Evolutionary conservation across 768 basidiomycete genomes (phyloP).

Genomic region (Rhodotorula kratochvilovae): DNA sequence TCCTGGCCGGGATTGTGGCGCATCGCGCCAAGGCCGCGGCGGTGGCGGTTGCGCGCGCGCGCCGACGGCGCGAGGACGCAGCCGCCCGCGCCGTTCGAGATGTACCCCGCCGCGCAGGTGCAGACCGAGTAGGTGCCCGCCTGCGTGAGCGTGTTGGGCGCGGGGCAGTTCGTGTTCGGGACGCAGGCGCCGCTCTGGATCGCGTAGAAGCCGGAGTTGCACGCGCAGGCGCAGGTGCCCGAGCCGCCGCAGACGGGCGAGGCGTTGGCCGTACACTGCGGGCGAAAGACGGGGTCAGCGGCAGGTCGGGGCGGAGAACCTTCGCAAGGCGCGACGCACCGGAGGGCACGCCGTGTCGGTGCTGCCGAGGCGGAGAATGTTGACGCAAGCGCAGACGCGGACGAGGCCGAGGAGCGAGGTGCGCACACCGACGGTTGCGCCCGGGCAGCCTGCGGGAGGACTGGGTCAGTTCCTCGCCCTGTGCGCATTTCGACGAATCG

Average conservation of each 20-base stretch:
- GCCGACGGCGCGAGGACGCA: not conserved
- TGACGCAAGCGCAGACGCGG: slow-evolving; percentile 18
- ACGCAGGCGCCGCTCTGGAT: slow-evolving; percentile 8
- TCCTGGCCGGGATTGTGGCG: slow-evolving; percentile 11
- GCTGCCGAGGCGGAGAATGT: slow-evolving; percentile 15
- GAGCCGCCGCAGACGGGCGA: slow-evolving; percentile 5
- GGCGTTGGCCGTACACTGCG: slow-evolving; percentile 13
- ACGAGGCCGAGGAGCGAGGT: slow-evolving; percentile 4
- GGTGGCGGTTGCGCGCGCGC: slow-evolving; percentile 6
- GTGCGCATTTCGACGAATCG: too few species aligned
- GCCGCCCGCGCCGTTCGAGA: not conserved
- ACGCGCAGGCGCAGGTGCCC: slow-evolving; percentile 16
- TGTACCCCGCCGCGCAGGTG: slow-evolving; percentile 8
- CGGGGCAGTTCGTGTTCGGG: slow-evolving; percentile 1
- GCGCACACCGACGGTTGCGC: slow-evolving; percentile 6
- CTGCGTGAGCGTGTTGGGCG: not conserved
- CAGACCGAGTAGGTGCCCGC: not conserved
- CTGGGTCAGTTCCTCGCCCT: too few species aligned
- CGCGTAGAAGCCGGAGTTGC: slow-evolving; percentile 9
- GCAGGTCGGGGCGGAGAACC: too few species aligned
- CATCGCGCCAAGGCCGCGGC: slow-evolving; percentile 3
- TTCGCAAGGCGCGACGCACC: not conserved
- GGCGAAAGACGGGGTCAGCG: not conserved
- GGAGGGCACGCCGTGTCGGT: not conserved
- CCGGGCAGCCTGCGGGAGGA: slow-evolving; percentile 3